Conservation (phyloP, 805 yeast genomes). For the Saturnispora besseyi region DNA sequence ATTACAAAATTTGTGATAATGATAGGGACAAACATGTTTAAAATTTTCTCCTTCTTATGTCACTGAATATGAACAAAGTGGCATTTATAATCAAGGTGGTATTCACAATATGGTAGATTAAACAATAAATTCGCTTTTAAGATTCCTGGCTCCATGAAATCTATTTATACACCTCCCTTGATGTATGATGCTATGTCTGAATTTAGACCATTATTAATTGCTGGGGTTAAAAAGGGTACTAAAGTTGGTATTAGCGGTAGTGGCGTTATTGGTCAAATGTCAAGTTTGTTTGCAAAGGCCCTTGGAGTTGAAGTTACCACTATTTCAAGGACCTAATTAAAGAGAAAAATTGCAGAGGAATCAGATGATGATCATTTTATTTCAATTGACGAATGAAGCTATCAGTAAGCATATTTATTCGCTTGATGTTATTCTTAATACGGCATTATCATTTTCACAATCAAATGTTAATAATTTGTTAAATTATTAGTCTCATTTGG, state of each 20-base stretch:
- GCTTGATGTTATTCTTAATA: slow-evolving; percentile 40
- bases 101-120: slow-evolving; percentile 38
- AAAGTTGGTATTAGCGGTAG: slow-evolving; percentile 41
- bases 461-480: slow-evolving; percentile 19
- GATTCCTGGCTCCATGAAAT: slow-evolving; percentile 36
- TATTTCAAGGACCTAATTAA: slow-evolving; percentile 40
- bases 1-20: slow-evolving; percentile 31
- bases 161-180: slow-evolving; percentile 40
- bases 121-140: slow-evolving; percentile 37
- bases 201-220: slow-evolving; percentile 36
- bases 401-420: slow-evolving; percentile 20
- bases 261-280: slow-evolving; percentile 40
- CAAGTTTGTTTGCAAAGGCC: slow-evolving; percentile 43
- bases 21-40: slow-evolving; percentile 41
- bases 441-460: slow-evolving; percentile 36
- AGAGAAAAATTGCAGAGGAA: slow-evolving; percentile 38
- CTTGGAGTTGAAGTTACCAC: slow-evolving; percentile 52
- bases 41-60: slow-evolving; percentile 43
- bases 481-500: slow-evolving; percentile 26
- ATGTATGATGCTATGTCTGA: slow-evolving; percentile 50
- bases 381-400: slow-evolving; percentile 47
- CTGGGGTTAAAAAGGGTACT: slow-evolving; percentile 38
- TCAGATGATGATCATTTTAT: slow-evolving; percentile 47
- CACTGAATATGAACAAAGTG: slow-evolving; percentile 34
- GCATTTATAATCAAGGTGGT: slow-evolving; percentile 38